phyloP scores from a whole-genome alignment of 257 asterid species.

The Solanum lycopersicoides region DNA sequence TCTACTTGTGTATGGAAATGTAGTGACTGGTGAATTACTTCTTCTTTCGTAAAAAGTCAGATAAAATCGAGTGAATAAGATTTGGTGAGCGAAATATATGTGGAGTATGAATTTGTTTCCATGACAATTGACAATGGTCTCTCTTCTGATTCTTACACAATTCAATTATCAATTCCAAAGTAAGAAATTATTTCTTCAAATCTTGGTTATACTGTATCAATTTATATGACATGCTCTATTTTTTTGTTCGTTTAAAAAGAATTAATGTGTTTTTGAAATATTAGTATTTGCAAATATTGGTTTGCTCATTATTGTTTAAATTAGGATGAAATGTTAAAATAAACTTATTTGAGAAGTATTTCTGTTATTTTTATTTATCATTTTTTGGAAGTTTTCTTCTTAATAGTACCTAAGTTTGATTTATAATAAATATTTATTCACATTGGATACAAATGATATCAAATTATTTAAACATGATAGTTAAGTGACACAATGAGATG shows the following conservation, averaged over 20 bases:
- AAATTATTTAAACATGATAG: background rate
- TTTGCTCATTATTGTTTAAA: background rate
- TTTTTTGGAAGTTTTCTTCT: background rate
- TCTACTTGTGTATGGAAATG: background rate
- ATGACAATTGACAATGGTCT: background rate
- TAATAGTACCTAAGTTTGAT: background rate
- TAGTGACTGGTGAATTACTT: rapidly evolving
- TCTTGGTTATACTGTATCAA: background rate
- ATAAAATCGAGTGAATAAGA: background rate
- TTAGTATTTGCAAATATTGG: background rate
- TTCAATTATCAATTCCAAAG: background rate
- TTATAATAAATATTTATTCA: background rate
- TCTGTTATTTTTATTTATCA: background rate
- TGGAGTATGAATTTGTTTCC: background rate
- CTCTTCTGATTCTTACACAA: background rate
- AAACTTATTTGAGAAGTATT: background rate
- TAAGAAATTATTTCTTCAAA: background rate
- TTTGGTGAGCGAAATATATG: background rate
- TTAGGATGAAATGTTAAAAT: background rate
- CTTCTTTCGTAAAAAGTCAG: background rate
- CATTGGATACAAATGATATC: background rate
- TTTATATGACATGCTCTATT: background rate
- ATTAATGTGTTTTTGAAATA: background rate
- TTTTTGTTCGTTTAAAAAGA: background rate
- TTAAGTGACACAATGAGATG: background rate